Evolutionary conservation across 1,284 basidiomycete genomes (phyloP).

Genomic region (Trametes hirsuta): DNA sequence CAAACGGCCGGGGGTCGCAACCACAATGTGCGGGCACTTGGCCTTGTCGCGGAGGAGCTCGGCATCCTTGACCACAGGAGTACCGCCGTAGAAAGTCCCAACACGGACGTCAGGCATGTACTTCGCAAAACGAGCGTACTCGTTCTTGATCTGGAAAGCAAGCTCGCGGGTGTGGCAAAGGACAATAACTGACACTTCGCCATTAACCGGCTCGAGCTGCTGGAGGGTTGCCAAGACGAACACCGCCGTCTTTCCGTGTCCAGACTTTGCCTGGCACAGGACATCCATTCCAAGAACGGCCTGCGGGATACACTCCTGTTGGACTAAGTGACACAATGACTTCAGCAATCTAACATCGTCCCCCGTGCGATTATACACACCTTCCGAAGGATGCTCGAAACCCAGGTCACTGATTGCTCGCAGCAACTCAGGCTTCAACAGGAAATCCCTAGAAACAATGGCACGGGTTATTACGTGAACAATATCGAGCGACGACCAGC

Average conservation of each 20-base stretch:
- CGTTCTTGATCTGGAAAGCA: slow-evolving; percentile 99
- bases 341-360: background rate
- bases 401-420: slow-evolving; percentile 98
- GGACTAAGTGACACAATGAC: slow-evolving; percentile 60
- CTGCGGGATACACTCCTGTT: slow-evolving; percentile 99
- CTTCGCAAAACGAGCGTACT: slow-evolving; percentile 98
- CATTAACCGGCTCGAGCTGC: slow-evolving; percentile 98
- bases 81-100: slow-evolving; percentile 97
- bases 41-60: slow-evolving; percentile 95
- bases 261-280: slow-evolving; percentile 99
- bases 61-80: slow-evolving; percentile 91
- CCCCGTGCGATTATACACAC: slow-evolving; percentile 46
- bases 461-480: slow-evolving; percentile 14
- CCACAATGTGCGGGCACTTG: slow-evolving; percentile 98
- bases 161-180: slow-evolving; percentile 99
- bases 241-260: slow-evolving; percentile 99
- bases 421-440: slow-evolving; percentile 95
- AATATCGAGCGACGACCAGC: background rate
- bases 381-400: slow-evolving; percentile 99
- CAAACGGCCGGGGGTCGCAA: slow-evolving; percentile 95
- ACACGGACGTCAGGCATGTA: slow-evolving; percentile 99
- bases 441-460: slow-evolving; percentile 76
- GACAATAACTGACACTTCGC: slow-evolving; percentile 97
- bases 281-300: slow-evolving; percentile 99
- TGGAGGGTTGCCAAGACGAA: slow-evolving; percentile 98